Conservation (phyloP, 768 basidiomycete species). For the Dictyophora rubrovolvata region DNA sequence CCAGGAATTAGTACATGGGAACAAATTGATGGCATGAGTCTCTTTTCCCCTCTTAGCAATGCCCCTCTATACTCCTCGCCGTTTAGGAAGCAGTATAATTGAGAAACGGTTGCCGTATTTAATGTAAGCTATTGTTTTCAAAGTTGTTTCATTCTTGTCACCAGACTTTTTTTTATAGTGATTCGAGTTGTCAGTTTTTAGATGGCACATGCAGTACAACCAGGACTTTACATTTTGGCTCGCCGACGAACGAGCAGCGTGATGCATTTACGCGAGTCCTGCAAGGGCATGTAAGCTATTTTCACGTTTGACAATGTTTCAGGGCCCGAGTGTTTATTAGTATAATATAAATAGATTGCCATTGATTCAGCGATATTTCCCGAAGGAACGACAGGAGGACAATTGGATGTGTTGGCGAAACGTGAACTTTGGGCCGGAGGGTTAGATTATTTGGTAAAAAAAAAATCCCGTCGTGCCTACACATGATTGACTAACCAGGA, state of each 20-base stretch:
- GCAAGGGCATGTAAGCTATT: constrained; percentile 70
- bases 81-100: constrained; percentile 61
- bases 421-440: constrained; percentile 79
- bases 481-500: neutral
- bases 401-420: constrained; percentile 76
- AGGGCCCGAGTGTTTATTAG: constrained; percentile 12
- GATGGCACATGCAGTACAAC: constrained; percentile 56
- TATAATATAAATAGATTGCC: constrained; percentile 49
- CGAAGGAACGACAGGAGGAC: constrained; percentile 50
- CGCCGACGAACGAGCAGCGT: constrained; percentile 70
- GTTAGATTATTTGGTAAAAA: constrained; percentile 58
- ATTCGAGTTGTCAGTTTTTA: constrained; percentile 84
- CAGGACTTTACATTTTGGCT: constrained; percentile 84
- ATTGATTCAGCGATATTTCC: constrained; percentile 84
- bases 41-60: constrained; percentile 46
- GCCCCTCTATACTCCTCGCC: constrained; percentile 85
- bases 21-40: neutral
- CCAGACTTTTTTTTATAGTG: constrained; percentile 57
- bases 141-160: constrained; percentile 11
- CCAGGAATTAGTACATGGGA: neutral
- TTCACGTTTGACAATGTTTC: constrained; percentile 11
- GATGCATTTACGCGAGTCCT: constrained; percentile 85
- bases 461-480: no score
- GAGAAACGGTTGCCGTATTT: constrained; percentile 70
- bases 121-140: constrained; percentile 34